Conservation (phyloP, 176 grass and related monocot species). For the Aegilops longissima region DNA sequence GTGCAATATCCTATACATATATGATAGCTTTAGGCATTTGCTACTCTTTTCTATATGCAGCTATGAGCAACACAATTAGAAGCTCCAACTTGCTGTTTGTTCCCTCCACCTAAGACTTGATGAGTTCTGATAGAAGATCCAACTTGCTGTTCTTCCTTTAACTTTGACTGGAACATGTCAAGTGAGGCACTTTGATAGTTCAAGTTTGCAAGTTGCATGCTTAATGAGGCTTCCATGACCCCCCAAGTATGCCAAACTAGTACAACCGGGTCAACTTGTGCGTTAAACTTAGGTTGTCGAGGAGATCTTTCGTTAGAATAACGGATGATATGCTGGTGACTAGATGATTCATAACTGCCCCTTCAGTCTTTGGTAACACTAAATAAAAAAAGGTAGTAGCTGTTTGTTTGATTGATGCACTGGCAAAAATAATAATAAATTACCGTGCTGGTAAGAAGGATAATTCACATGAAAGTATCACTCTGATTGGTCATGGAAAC, state of each 20-base stretch:
- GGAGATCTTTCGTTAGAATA: conserved; percentile 26
- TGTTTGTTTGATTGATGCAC: conserved; percentile 22
- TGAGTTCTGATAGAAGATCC: conserved; percentile 8
- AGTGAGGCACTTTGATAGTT: conserved; percentile 13
- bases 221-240: conserved; percentile 22
- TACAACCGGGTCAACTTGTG: conserved; percentile 17
- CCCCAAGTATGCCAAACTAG: not conserved
- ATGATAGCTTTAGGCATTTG: conserved; percentile 30
- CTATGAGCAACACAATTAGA: conserved; percentile 37
- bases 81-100: conserved; percentile 41
- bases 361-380: conserved; percentile 24
- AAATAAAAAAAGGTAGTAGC: conserved; percentile 1
- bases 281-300: not conserved
- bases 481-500: not conserved
- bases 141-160: not conserved
- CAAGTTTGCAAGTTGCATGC: conserved; percentile 33
- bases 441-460: not conserved
- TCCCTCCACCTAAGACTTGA: conserved; percentile 22
- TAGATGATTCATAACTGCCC: conserved; percentile 21
- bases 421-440: not conserved
- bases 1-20: conserved; percentile 19
- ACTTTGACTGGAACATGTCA: conserved; percentile 30
- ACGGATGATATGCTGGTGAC: not conserved
- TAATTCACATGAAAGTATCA: conserved; percentile 23
- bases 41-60: conserved; percentile 56